Percentiles rank a stretch among this genome's conserved stretches.
Conservation (phyloP, 768 basidiomycete species). For the Suillus americanus region DNA sequence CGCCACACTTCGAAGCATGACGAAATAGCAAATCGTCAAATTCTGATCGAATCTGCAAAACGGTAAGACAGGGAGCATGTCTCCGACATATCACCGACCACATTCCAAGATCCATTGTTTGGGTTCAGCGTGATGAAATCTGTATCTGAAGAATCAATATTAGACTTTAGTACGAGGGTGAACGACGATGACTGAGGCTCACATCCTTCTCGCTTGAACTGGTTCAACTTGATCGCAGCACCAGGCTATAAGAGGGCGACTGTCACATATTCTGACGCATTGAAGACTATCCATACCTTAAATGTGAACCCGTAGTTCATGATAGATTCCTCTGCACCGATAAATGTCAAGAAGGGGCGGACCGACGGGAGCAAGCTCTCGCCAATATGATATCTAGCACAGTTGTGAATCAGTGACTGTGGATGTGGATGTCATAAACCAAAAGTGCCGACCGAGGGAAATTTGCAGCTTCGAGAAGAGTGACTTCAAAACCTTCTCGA, state of each 20-base stretch:
- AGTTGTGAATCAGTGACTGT: neutral
- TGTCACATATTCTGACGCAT: neutral
- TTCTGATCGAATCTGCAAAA: constrained; percentile 53
- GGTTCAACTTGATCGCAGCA: constrained; percentile 64
- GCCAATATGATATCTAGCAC: constrained; percentile 51
- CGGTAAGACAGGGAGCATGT: neutral
- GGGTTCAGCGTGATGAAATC: constrained; percentile 57
- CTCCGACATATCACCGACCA: constrained; percentile 38
- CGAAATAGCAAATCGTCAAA: constrained; percentile 59
- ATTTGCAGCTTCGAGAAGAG: constrained; percentile 51
- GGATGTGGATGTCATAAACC: constrained; percentile 37
- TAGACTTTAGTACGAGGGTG: no score
- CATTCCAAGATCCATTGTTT: constrained; percentile 60
- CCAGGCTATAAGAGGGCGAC: constrained; percentile 42
- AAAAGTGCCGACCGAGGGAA: constrained; percentile 49
- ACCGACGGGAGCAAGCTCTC: constrained; percentile 63
- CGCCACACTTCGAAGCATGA: constrained; percentile 53
- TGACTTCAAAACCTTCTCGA: constrained; percentile 38
- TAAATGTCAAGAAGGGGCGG: constrained; percentile 57
- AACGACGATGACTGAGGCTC: constrained; percentile 20
- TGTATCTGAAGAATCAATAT: constrained; percentile 41
- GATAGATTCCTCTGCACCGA: constrained; percentile 55
- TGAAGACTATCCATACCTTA: constrained; percentile 35
- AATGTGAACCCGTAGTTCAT: constrained; percentile 46
- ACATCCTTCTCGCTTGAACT: constrained; percentile 64